Percentiles rank a stretch among this genome's conserved stretches.
Evolutionary conservation across 2,329 filamentous ascomycete species (phyloP).

Genomic region (Cercospora zeina): DNA sequence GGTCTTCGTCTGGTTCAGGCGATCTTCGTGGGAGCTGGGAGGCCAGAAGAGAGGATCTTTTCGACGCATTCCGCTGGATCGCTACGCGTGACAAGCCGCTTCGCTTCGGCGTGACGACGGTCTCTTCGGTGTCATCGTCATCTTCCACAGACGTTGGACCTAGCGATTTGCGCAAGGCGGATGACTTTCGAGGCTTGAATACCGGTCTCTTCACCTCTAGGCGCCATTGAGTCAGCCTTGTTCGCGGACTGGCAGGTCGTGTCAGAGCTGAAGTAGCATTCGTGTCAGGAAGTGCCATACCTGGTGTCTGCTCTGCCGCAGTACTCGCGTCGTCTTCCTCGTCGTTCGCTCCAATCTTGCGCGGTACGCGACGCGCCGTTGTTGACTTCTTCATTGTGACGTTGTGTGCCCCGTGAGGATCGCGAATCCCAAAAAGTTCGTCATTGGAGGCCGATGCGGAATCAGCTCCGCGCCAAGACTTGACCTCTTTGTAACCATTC

Average conservation of each 20-base stretch:
- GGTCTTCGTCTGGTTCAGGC: constrained; percentile 57
- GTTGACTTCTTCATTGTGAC: constrained; percentile 59
- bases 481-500: neutral
- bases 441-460: neutral
- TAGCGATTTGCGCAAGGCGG: constrained; percentile 75
- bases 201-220: constrained; percentile 57
- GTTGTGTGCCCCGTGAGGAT: neutral
- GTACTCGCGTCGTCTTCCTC: constrained; percentile 51
- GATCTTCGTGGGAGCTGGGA: constrained; percentile 52
- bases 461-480: constrained; percentile 4
- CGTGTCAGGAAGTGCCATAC: constrained; percentile 25
- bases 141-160: constrained; percentile 59
- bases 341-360: constrained; percentile 72
- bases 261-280: constrained; percentile 28
- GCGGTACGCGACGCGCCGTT: constrained; percentile 64
- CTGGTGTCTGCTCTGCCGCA: constrained; percentile 29
- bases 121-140: constrained; percentile 54
- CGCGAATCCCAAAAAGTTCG: constrained; percentile 11
- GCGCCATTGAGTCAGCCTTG: constrained; percentile 50
- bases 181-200: constrained; percentile 66
- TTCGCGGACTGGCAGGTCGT: constrained; percentile 23
- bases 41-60: constrained; percentile 52
- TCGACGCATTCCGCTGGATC: constrained; percentile 65
- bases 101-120: constrained; percentile 63
- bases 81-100: constrained; percentile 63